Evolutionary conservation across 768 basidiomycete species (phyloP).

Genomic region (Tricholoma matsutake): DNA sequence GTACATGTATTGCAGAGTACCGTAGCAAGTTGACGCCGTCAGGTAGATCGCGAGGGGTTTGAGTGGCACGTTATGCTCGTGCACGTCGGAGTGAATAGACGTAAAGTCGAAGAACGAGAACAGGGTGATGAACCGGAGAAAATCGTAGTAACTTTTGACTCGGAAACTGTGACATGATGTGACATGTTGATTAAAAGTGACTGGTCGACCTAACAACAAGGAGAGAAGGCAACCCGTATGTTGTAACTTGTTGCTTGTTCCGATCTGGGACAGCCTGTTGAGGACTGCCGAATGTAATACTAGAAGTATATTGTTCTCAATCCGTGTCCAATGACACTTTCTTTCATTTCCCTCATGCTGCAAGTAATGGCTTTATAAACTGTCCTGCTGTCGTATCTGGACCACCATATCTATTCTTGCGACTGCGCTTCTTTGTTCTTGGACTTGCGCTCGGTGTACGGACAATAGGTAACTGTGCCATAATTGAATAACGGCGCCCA

Average conservation of each 20-base stretch:
- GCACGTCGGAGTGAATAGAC: too few relatives aligned
- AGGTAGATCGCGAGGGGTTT: too few relatives aligned
- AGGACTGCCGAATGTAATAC: background rate
- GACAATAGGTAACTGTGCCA: background rate
- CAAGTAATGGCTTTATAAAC: background rate
- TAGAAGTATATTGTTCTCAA: background rate
- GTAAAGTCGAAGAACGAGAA: too few relatives aligned
- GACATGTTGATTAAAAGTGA: background rate
- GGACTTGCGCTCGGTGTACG: background rate
- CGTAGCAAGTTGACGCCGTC: too few relatives aligned
- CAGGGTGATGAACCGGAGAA: too few relatives aligned
- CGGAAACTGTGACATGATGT: too few relatives aligned
- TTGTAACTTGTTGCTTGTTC: background rate
- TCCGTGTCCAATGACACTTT: background rate
- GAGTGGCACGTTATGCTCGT: too few relatives aligned
- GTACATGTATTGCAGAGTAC: too few relatives aligned
- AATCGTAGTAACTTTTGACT: too few relatives aligned
- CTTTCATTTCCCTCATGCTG: background rate
- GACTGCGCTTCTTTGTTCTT: background rate
- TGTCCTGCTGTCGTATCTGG: background rate
- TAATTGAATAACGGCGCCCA: background rate
- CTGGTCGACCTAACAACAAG: background rate
- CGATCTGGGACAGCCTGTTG: background rate
- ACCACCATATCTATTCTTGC: background rate
- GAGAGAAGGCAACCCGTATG: background rate